Evolutionary conservation across 192 early-diverging fungal genomes (phyloP).

Genomic region (Coemansia sp.): DNA sequence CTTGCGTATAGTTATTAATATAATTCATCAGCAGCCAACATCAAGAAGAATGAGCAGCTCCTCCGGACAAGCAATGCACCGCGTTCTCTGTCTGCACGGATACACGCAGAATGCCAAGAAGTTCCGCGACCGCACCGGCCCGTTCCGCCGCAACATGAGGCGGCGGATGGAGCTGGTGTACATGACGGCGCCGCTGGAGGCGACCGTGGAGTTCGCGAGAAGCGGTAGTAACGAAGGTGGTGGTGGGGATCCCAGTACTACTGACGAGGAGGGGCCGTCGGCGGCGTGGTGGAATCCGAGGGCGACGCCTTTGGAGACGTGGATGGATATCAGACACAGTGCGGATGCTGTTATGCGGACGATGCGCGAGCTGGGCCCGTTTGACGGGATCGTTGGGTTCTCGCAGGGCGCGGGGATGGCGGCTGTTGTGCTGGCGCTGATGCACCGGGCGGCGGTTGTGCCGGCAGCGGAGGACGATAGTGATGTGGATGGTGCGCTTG

Average conservation of each 20-base stretch:
- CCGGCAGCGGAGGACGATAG: not conserved
- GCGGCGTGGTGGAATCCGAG: conserved; percentile 46
- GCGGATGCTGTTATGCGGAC: not conserved
- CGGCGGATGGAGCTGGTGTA: conserved; percentile 19
- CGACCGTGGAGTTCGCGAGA: conserved; percentile 15
- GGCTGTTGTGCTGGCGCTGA: conserved; percentile 21
- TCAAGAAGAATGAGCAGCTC: not conserved
- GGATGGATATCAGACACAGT: conserved; percentile 20
- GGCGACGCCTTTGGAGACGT: not conserved
- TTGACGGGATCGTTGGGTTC: conserved; percentile 44
- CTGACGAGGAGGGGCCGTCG: not conserved
- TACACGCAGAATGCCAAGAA: conserved; percentile 43
- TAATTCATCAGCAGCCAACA: too few species aligned
- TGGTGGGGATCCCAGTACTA: too few species aligned
- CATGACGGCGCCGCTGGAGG: conserved; percentile 26
- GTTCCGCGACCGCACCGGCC: conserved; percentile 46
- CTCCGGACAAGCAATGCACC: conserved; percentile 5
- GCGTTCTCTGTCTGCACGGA: conserved; percentile 52
- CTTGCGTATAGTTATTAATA: too few species aligned
- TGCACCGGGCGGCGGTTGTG: conserved; percentile 7
- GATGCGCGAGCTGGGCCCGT: conserved; percentile 25
- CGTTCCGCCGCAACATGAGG: conserved; percentile 31
- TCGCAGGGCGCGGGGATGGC: conserved; percentile 52
- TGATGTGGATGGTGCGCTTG: not conserved
- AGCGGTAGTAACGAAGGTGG: not conserved